Conservation (phyloP, 768 basidiomycete genomes). For the Mrakia frigida region DNA sequence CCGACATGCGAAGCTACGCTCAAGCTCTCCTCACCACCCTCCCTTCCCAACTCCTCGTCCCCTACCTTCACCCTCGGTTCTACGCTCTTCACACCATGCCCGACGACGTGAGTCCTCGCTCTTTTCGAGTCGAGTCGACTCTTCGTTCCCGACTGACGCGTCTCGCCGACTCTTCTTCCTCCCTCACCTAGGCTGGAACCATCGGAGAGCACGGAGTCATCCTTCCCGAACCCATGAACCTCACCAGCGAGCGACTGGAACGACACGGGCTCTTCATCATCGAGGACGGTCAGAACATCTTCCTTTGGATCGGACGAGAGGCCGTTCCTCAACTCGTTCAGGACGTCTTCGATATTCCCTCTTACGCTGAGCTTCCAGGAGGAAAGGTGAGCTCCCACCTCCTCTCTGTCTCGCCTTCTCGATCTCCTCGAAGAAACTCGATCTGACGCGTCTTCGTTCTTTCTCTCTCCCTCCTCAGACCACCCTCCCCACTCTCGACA, state of each 20-base stretch:
- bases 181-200: constrained; percentile 64
- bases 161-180: neutral
- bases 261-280: constrained; percentile 93
- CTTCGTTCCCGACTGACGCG: neutral
- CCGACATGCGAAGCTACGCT: constrained; percentile 91
- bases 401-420: neutral
- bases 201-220: constrained; percentile 84
- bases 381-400: constrained; percentile 65
- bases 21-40: constrained; percentile 85
- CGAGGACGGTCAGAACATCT: constrained; percentile 95
- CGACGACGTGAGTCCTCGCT: constrained; percentile 58
- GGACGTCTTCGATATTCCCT: constrained; percentile 89
- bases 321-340: constrained; percentile 90
- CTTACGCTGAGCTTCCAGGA: constrained; percentile 79
- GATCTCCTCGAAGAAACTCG: neutral
- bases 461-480: constrained; percentile 49
- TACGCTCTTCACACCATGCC: constrained; percentile 96
- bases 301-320: constrained; percentile 97
- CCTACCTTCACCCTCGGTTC: constrained; percentile 91
- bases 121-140: neutral
- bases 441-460: neutral
- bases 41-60: constrained; percentile 82
- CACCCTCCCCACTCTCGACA: constrained; percentile 84
- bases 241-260: constrained; percentile 91
- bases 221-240: constrained; percentile 77